Percentiles rank a stretch among this genome's conserved stretches.
Conservation (phyloP, 2,329 filamentous ascomycete genomes). For the Penicillium corylophilum region DNA sequence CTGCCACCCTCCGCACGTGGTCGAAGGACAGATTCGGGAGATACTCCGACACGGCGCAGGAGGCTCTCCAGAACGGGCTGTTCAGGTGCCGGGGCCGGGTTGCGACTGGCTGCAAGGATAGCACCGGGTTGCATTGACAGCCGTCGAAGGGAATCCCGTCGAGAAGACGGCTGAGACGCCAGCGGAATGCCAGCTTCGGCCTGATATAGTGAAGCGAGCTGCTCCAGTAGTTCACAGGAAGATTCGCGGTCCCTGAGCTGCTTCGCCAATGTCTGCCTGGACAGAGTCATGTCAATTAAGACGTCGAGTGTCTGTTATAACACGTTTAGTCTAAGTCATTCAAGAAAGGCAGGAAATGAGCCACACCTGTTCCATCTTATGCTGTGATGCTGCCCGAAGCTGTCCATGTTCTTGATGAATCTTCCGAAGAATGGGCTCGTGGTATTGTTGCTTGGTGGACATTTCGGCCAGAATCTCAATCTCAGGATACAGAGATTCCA, state of each 20-base stretch:
- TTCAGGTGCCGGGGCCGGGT: conserved; percentile 15
- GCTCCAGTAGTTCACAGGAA: conserved; percentile 34
- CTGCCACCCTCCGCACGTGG: conserved; percentile 20
- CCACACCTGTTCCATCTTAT: conserved; percentile 37
- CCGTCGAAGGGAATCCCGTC: conserved; percentile 28
- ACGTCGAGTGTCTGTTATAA: conserved; percentile 31
- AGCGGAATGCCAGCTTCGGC: conserved; percentile 27
- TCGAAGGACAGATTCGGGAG: conserved; percentile 28
- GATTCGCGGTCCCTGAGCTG: conserved; percentile 34
- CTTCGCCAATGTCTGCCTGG: conserved; percentile 29
- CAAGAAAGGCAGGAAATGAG: neutral
- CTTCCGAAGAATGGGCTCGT: conserved; percentile 39
- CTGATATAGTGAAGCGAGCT: conserved; percentile 33
- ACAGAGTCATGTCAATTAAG: conserved; percentile 35
- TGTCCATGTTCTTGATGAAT: conserved; percentile 34
- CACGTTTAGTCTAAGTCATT: conserved; percentile 11
- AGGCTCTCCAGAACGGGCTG: conserved; percentile 30
- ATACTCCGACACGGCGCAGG: conserved; percentile 35
- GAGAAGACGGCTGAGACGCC: conserved; percentile 21
- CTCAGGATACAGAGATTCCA: conserved; percentile 42
- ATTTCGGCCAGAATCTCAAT: conserved; percentile 43
- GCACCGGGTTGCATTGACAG: conserved; percentile 25
- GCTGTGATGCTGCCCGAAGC: conserved; percentile 29
- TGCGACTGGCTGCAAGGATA: conserved; percentile 14
- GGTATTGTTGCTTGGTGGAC: conserved; percentile 44